Evolutionary conservation across 2,329 filamentous ascomycete species (phyloP).

Genomic region (Emydomyces testavorans): DNA sequence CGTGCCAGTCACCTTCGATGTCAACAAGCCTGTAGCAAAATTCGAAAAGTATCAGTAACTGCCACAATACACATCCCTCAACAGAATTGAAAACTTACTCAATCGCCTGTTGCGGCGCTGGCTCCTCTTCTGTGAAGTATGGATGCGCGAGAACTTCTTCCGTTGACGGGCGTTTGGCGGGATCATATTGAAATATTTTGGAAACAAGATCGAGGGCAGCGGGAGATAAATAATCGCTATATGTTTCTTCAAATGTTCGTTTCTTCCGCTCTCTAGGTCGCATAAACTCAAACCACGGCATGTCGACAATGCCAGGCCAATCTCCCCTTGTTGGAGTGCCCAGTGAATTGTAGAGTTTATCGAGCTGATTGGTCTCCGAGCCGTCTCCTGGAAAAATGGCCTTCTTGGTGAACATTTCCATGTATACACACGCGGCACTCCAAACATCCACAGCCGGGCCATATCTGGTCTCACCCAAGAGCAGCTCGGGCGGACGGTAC

Average conservation of each 20-base stretch:
- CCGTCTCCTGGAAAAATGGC: slow-evolving; percentile 94
- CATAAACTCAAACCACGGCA: slow-evolving; percentile 93
- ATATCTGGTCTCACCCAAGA: slow-evolving; percentile 82
- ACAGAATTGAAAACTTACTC: slow-evolving; percentile 52
- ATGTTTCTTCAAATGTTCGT: slow-evolving; percentile 71
- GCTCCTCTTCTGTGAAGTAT: slow-evolving; percentile 79
- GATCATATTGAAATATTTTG: slow-evolving; percentile 83
- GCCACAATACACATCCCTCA: slow-evolving; percentile 5
- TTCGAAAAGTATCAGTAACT: slow-evolving; percentile 20
- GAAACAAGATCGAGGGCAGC: slow-evolving; percentile 72
- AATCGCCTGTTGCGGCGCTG: slow-evolving; percentile 60
- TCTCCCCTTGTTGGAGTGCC: slow-evolving; percentile 74
- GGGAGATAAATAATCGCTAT: slow-evolving; percentile 62
- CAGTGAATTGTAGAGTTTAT: slow-evolving; percentile 88
- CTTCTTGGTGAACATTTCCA: slow-evolving; percentile 88
- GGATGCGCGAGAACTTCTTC: slow-evolving; percentile 72
- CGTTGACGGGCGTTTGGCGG: slow-evolving; percentile 68
- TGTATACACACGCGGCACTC: slow-evolving; percentile 92
- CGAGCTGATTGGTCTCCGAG: slow-evolving; percentile 87
- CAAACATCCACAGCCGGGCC: slow-evolving; percentile 86
- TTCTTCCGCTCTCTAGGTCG: slow-evolving; percentile 62
- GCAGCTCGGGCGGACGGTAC: slow-evolving; percentile 85
- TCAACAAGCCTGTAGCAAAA: slow-evolving; percentile 50
- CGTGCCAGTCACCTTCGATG: slow-evolving; percentile 92
- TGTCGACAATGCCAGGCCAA: slow-evolving; percentile 84